These are phyloP conservation scores for Gaertneriomyces semiglobifer DNA, from an alignment of 192 early-diverging fungal genomes.

Conservation along the genomic window DNA sequence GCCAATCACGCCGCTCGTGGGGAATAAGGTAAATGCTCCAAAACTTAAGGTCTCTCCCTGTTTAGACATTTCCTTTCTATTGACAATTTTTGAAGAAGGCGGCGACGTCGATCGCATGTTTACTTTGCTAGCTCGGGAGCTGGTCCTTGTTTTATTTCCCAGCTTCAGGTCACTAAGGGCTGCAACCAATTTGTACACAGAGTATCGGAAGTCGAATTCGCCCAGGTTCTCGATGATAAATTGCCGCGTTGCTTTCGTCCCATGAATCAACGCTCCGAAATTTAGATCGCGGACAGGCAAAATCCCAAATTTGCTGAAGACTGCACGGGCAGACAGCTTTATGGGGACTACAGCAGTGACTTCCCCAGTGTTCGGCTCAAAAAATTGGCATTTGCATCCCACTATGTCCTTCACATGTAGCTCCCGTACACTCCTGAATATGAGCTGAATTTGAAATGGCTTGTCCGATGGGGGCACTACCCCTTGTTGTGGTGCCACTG, in stretches of 20 bases:
- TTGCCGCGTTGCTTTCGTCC: constrained; percentile 52
- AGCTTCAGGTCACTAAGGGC: constrained; percentile 33
- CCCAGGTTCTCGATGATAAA: constrained; percentile 61
- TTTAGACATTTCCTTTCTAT: constrained; percentile 51
- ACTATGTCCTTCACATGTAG: constrained; percentile 41
- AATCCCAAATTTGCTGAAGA: constrained; percentile 56
- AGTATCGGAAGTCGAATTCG: constrained; percentile 63
- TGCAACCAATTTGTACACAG: constrained; percentile 51
- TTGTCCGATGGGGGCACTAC: constrained; percentile 62
- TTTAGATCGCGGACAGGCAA: constrained; percentile 57
- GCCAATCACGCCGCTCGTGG: constrained; percentile 46
- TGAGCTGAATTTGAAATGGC: constrained; percentile 53
- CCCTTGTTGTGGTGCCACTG: constrained; percentile 48
- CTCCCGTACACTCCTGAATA: constrained; percentile 48
- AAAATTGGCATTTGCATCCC: constrained; percentile 54
- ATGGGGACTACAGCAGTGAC: constrained; percentile 52
- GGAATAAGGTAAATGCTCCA: constrained; percentile 58
- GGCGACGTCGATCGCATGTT: constrained; percentile 37
- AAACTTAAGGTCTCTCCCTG: constrained; percentile 55
- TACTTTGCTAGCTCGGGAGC: constrained; percentile 39
- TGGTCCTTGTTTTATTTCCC: constrained; percentile 39
- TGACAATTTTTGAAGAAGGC: constrained; percentile 33
- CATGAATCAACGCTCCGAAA: constrained; percentile 58
- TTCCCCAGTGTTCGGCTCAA: constrained; percentile 56
- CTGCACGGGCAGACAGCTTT: constrained; percentile 51